A percentile compares a stretch with the other conserved stretches of the same genome.
These are phyloP conservation scores for Xylariaceae sp. DNA, from an alignment of 2,329 filamentous ascomycete species.

Conservation along the genomic window DNA sequence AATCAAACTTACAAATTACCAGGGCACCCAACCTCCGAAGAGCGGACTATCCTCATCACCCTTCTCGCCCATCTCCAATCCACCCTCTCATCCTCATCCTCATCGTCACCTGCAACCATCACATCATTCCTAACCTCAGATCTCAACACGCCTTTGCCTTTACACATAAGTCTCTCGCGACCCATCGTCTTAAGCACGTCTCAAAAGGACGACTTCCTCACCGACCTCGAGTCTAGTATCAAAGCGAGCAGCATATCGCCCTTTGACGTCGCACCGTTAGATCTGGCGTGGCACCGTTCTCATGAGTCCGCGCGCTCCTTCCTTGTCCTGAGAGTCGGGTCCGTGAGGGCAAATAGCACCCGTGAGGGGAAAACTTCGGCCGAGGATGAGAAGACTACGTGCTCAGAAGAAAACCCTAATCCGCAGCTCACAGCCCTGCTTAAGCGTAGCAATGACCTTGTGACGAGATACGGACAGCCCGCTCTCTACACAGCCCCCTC, in stretches of 20 bases:
- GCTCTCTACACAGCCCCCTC: slow-evolving; percentile 56
- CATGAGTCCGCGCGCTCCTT: slow-evolving; percentile 72
- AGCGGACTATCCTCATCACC: slow-evolving; percentile 23
- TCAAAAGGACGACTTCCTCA: slow-evolving; percentile 66
- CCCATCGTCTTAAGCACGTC: slow-evolving; percentile 70
- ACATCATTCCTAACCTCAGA: slow-evolving; percentile 72
- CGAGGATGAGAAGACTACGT: too few relatives aligned
- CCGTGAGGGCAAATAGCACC: not conserved
- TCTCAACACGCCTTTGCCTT: slow-evolving; percentile 69
- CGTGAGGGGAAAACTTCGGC: too few relatives aligned
- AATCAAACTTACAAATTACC: not conserved
- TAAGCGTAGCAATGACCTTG: slow-evolving; percentile 60
- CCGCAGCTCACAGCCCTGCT: slow-evolving; percentile 62
- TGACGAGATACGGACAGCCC: slow-evolving; percentile 60
- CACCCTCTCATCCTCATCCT: slow-evolving; percentile 9
- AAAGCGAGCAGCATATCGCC: slow-evolving; percentile 35
- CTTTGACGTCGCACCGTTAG: slow-evolving; percentile 38
- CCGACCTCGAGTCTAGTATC: slow-evolving; percentile 41
- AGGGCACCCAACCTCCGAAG: slow-evolving; percentile 25
- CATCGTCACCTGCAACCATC: slow-evolving; percentile 33
- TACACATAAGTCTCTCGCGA: slow-evolving; percentile 88
- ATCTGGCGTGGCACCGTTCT: slow-evolving; percentile 48
- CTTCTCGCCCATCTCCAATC: not conserved
- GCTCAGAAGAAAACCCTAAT: slow-evolving; percentile 27
- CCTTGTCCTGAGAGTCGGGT: slow-evolving; percentile 66